phyloP scores from a whole-genome alignment of 106 monocot genomes.

The Amphibolis antarctica region DNA sequence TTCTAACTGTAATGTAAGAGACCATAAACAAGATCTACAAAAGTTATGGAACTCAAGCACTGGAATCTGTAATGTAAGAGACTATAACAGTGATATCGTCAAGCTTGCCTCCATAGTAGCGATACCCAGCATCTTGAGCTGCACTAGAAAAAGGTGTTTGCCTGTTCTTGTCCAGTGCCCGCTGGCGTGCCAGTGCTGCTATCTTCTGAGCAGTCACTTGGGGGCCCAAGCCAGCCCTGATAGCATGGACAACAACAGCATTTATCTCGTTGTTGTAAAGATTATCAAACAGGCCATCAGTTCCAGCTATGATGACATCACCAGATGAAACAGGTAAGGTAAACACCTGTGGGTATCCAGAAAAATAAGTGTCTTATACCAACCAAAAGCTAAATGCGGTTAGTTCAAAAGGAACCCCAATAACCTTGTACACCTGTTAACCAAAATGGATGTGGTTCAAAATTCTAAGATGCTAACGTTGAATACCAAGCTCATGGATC shows the following conservation, averaged over 20 bases:
- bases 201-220: conserved; percentile 48
- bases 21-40: not conserved
- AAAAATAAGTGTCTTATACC: not conserved
- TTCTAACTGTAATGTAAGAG: not conserved
- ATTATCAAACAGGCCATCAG: conserved; percentile 62
- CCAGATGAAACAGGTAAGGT: conserved; percentile 33
- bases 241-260: conserved; percentile 42
- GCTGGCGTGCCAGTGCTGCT: conserved; percentile 47
- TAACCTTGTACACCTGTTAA: not conserved
- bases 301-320: conserved; percentile 54
- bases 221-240: conserved; percentile 34
- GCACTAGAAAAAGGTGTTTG: conserved; percentile 54
- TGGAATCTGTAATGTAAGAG: conserved; percentile 32
- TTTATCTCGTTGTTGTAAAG: conserved; percentile 41
- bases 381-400: not conserved
- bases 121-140: conserved; percentile 58
- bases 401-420: not conserved
- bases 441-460: conserved; percentile 2
- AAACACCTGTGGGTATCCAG: conserved; percentile 27
- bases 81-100: conserved; percentile 67
- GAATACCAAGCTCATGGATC: not conserved
- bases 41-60: not conserved
- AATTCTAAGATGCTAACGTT: not conserved
- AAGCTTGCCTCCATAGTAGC: conserved; percentile 57
- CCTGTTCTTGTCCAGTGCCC: conserved; percentile 39